Evolutionary conservation across 257 asterid species (phyloP).

Genomic region (Capsicum chinense): DNA sequence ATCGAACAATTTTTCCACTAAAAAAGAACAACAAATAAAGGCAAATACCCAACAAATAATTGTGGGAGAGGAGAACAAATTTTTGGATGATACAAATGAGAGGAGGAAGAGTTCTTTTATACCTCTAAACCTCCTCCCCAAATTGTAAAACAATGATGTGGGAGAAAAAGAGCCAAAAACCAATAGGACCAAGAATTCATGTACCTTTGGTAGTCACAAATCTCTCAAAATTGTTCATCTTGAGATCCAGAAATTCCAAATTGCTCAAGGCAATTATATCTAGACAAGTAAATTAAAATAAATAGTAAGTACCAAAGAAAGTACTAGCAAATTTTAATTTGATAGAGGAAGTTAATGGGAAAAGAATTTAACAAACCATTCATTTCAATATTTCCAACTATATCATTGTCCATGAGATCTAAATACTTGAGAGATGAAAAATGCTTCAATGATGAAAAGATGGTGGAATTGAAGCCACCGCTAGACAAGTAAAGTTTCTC

Average conservation of each 20-base stretch:
- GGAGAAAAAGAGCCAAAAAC: too few species aligned
- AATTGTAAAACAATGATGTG: too few species aligned
- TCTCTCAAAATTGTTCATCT: neutral
- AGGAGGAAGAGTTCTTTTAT: too few species aligned
- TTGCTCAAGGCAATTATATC: neutral
- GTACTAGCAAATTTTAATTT: too few species aligned
- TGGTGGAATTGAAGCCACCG: neutral
- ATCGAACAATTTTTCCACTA: too few species aligned
- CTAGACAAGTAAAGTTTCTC: neutral
- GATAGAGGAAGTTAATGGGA: too few species aligned
- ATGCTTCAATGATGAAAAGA: neutral
- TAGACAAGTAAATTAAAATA: neutral
- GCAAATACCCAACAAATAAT: too few species aligned
- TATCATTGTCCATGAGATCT: neutral
- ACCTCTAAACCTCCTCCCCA: too few species aligned
- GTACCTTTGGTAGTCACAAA: constrained; percentile 11
- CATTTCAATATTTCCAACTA: neutral
- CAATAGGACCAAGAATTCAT: neutral
- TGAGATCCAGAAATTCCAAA: neutral
- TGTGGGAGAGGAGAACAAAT: too few species aligned
- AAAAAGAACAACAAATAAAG: too few species aligned
- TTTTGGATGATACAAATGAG: too few species aligned
- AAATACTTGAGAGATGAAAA: constrained; percentile 2
- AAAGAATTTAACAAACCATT: neutral
- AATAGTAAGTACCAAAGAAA: neutral